Percentiles rank a stretch among this genome's conserved stretches.
Evolutionary conservation across 257 asterid genomes (phyloP).

Genomic region (Salvia splendens): DNA sequence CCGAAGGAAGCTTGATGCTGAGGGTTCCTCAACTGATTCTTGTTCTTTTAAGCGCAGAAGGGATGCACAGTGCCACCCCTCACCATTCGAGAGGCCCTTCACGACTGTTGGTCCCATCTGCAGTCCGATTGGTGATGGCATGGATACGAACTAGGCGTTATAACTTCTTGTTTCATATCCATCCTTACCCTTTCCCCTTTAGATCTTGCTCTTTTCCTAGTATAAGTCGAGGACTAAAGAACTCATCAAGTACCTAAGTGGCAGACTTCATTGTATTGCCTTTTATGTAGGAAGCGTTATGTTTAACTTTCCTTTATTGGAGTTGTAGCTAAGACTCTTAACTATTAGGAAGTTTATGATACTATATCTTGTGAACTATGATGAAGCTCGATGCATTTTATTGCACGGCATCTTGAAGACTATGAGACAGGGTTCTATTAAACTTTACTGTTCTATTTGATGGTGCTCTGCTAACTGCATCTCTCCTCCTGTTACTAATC

Average conservation of each 20-base stretch:
- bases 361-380: conserved; percentile 44
- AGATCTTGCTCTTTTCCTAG: conserved; percentile 37
- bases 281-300: conserved; percentile 61
- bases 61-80: conserved; percentile 77
- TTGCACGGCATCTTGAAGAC: conserved; percentile 33
- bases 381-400: conserved; percentile 37
- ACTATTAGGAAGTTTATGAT: conserved; percentile 47
- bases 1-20: conserved; percentile 81
- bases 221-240: conserved; percentile 42
- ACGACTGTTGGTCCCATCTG: conserved; percentile 79
- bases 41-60: conserved; percentile 85
- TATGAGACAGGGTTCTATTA: conserved; percentile 29
- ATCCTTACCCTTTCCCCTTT: conserved; percentile 34
- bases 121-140: conserved; percentile 86
- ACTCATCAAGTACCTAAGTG: conserved; percentile 50
- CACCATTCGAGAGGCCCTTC: conserved; percentile 88
- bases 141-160: conserved; percentile 79
- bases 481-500: conserved; percentile 4
- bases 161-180: conserved; percentile 38
- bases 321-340: conserved; percentile 53
- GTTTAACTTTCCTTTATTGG: conserved; percentile 43
- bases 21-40: conserved; percentile 60
- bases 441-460: conserved; percentile 29
- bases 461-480: conserved; percentile 34
- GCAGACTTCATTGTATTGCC: conserved; percentile 57